Conservation (phyloP, 768 basidiomycete species). For the Boletus subcaerulescens region DNA sequence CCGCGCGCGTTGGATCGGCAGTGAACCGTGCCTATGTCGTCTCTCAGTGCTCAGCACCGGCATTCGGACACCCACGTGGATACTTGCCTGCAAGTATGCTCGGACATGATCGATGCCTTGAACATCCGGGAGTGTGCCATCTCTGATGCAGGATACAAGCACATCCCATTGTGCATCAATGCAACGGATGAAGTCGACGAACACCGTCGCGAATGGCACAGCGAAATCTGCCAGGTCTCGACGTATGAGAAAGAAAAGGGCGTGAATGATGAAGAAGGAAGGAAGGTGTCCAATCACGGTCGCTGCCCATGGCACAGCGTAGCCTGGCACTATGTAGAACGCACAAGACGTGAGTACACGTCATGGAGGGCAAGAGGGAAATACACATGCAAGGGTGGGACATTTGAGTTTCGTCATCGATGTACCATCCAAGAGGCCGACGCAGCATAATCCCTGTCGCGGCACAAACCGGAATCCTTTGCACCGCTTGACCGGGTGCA, state of each 20-base stretch:
- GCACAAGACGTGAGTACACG: background rate
- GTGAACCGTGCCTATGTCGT: constrained; percentile 6
- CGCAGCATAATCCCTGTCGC: background rate
- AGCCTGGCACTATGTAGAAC: constrained; percentile 7
- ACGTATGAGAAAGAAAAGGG: constrained; percentile 16
- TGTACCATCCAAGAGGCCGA: constrained; percentile 7
- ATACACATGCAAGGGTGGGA: background rate
- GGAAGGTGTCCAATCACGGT: constrained; percentile 11
- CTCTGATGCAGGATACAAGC: constrained; percentile 12
- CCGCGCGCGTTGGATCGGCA: constrained; percentile 15
- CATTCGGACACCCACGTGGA: too few species aligned
- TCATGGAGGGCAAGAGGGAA: background rate
- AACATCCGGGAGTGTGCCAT: constrained; percentile 16
- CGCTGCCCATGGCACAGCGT: constrained; percentile 15
- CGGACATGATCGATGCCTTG: constrained; percentile 11
- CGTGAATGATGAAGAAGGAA: constrained; percentile 21
- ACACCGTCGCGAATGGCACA: background rate
- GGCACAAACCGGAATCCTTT: constrained; percentile 8
- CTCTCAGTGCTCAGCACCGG: too few species aligned
- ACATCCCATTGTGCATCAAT: constrained; percentile 17
- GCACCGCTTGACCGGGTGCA: background rate
- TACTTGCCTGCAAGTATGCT: constrained; percentile 9
- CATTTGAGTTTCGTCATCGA: constrained; percentile 9
- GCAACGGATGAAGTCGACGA: constrained; percentile 12
- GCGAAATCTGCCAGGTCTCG: background rate